A percentile compares a stretch with the other conserved stretches of the same genome.
Evolutionary conservation across 805 yeast species (phyloP).

Genomic region (Candida tallmaniae): DNA sequence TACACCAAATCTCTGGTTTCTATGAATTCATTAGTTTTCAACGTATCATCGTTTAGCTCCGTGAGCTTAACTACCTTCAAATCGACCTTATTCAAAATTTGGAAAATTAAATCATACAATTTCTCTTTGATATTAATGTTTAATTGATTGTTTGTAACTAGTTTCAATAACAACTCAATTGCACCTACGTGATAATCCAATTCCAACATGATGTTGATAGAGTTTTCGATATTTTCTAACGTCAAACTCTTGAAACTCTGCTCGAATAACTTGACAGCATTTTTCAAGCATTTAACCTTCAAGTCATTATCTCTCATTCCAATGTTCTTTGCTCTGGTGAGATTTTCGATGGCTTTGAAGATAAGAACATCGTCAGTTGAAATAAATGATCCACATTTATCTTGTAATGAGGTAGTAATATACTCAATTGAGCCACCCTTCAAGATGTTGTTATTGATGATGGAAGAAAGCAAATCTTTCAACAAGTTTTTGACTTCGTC

Average conservation of each 20-base stretch:
- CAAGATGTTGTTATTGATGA: constrained; percentile 82
- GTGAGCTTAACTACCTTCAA: constrained; percentile 48
- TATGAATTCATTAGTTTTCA: constrained; percentile 46
- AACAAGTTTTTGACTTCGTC: constrained; percentile 60
- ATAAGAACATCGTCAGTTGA: constrained; percentile 90
- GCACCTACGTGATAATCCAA: constrained; percentile 82
- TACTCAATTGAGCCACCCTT: constrained; percentile 92
- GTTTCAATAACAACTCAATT: constrained; percentile 71
- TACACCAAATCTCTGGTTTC: constrained; percentile 70
- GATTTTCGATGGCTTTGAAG: constrained; percentile 88
- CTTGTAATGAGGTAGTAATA: constrained; percentile 83
- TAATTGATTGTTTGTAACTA: constrained; percentile 53
- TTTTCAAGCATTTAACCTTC: constrained; percentile 58
- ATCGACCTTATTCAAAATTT: constrained; percentile 69
- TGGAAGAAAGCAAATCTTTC: constrained; percentile 82
- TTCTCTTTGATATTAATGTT: constrained; percentile 34
- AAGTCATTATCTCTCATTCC: constrained; percentile 68
- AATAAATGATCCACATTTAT: constrained; percentile 91
- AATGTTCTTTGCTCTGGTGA: constrained; percentile 78
- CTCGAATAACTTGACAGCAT: constrained; percentile 73
- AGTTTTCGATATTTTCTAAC: constrained; percentile 75
- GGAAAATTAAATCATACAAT: constrained; percentile 71
- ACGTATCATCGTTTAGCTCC: constrained; percentile 28
- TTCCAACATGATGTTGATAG: constrained; percentile 71
- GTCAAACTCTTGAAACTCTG: constrained; percentile 75